Base-by-base conservation (phyloP, 768 basidiomycete species). In the Suillus clintonianus region DNA sequence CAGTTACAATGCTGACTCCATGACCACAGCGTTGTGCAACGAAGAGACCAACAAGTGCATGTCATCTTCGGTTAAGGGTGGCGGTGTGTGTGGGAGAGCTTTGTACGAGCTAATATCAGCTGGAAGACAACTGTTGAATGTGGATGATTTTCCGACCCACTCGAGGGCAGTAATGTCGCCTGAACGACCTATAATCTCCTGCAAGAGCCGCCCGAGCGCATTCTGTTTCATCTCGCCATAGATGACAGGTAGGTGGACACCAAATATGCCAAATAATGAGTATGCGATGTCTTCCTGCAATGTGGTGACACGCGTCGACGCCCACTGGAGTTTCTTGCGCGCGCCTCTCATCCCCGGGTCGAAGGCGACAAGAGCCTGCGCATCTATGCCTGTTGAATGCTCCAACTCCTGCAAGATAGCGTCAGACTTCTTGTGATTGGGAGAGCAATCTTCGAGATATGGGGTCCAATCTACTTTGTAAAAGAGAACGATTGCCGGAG, bases 401-500 rank as follows among this genome's bases (percentile, higher is more conserved):
- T 36, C 34, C 10, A 36, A 36, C 34, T 36, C 34, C 34, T 36
- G 34, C 34, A 36, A 5, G 34, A 36, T 36, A 36, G 34, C 10
- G 4, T 8, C 34, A 36, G 34, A 36, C 34, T 36, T 10, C 34
- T 36, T 36, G 34, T 36, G 34, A 6, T 36, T 36, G 34, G 34
- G 34, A 36, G 34, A 36, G 34, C 34, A 36, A 14, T 30, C 27
- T 17, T 54, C 19, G 24, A 15, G 53, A 24, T 36, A 36, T 7
- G 71, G 42, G 3, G 64, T 68, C 72, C 72, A 72, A 11, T 15
- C 36, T 59, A 60, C 68, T 58, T 60, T 69, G 64, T 72, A 72
- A 66, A 73, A 72, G 32, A 70, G 72, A 62, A 74, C 66, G n/a
- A 68, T 58, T 61, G 64, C 72, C 15, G 72, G 64, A 5, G 70